A percentile compares a stretch with the other conserved stretches of the same genome.
These are phyloP conservation scores for Prunus yedoensis DNA, from an alignment of 331 rosid species.

Conservation along the genomic window DNA sequence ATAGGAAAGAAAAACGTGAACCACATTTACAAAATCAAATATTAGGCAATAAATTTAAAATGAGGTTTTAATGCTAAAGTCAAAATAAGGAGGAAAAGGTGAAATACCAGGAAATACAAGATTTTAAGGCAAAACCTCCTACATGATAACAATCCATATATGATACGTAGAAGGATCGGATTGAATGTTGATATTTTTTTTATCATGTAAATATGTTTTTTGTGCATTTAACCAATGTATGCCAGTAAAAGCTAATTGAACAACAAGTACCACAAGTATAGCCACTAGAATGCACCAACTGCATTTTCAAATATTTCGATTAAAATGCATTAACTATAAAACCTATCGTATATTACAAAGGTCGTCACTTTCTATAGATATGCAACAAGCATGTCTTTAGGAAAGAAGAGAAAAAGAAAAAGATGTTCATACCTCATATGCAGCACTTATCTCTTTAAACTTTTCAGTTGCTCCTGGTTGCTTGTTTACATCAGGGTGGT, in stretches of 20 bases:
- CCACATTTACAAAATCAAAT: not conserved
- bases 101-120: not conserved
- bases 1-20: not conserved
- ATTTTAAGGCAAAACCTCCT: not conserved
- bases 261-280: not conserved
- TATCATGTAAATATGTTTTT: not conserved
- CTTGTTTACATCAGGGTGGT: constrained; percentile 97
- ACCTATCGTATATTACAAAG: not conserved
- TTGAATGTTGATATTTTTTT: not conserved
- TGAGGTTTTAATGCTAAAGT: not conserved
- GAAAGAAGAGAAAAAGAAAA: not conserved
- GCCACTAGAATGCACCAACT: not conserved
- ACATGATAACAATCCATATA: not conserved
- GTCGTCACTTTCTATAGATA: not conserved
- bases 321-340: not conserved
- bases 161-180: not conserved
- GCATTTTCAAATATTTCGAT: not conserved
- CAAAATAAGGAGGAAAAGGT: not conserved
- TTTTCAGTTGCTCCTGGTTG: constrained; percentile 96
- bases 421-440: constrained; percentile 69
- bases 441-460: constrained; percentile 94
- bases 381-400: constrained; percentile 1
- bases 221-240: not conserved
- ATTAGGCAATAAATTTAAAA: not conserved
- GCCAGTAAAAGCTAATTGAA: not conserved